These are phyloP conservation scores for Alternaria infectoria DNA, from an alignment of 2,329 filamentous ascomycete species.

Conservation along the genomic window DNA sequence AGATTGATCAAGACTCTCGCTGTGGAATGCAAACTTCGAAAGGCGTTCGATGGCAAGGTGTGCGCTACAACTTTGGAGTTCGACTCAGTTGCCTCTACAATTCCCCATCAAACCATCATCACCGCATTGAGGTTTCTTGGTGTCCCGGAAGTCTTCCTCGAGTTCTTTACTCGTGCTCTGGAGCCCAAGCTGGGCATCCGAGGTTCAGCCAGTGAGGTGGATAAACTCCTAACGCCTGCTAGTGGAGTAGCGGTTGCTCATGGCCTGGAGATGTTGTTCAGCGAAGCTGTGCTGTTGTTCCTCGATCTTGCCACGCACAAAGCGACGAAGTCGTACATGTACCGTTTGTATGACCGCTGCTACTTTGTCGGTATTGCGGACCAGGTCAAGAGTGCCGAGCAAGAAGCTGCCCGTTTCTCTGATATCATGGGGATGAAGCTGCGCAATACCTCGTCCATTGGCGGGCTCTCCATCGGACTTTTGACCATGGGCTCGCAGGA, in stretches of 20 bases:
- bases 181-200: constrained; percentile 32
- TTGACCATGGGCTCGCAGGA: constrained; percentile 3
- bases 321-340: constrained; percentile 26
- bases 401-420: constrained; percentile 21
- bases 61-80: constrained; percentile 22
- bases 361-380: constrained; percentile 31
- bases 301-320: constrained; percentile 30
- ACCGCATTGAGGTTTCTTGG: constrained; percentile 64
- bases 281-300: constrained; percentile 37
- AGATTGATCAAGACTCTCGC: constrained; percentile 34
- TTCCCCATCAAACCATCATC: constrained; percentile 67
- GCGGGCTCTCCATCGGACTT: constrained; percentile 22
- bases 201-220: constrained; percentile 24
- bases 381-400: constrained; percentile 7
- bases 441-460: background rate
- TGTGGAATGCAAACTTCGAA: constrained; percentile 27
- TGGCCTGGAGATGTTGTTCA: constrained; percentile 31
- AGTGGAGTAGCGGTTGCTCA: constrained; percentile 32
- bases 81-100: constrained; percentile 62
- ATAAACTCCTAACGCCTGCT: constrained; percentile 22
- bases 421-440: constrained; percentile 23
- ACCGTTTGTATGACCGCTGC: constrained; percentile 30
- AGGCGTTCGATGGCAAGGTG: constrained; percentile 23
- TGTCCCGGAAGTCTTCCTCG: constrained; percentile 62
- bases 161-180: constrained; percentile 64